Base-by-base conservation (phyloP, 805 yeast species). In the Sugiyamaella qingdaonensis region DNA sequence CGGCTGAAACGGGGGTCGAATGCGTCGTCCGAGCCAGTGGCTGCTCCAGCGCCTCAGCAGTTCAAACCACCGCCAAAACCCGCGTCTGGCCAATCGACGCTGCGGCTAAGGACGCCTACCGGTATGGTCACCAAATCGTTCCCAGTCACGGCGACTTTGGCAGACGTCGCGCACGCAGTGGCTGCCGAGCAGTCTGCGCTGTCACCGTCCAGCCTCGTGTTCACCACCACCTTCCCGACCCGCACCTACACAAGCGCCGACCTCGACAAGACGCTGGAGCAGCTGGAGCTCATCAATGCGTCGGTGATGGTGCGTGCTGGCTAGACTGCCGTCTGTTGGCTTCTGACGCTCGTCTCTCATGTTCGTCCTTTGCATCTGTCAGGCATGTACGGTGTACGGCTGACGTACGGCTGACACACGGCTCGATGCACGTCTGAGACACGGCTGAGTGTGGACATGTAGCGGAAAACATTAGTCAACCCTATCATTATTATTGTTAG, bases 211-310 rank as follows among this genome's bases (percentile, higher is more conserved):
- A 24, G 7, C 29, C 46, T 67, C 9, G 56, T 54, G 24, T 60
- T 69, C 33, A 50, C 58, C 36, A 63, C 69, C 29, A 62, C 69
- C 10, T 69, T 66, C 48, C 73, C 73, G 13, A 64, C 65, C 11
- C 50, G 57, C 36, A 53, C 56, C 9, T 57, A 51, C 29, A 54
- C 59, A 7, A 36, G 43, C 9, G 61, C 54, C 18, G 67, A 63
- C 31, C 55, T 63, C 37, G 60, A 56, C 21, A 50, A 59, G 54
- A 59, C 66, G 0, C 50, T 68, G 33, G 59, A 58, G 21, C 68
- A 68, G 48, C 62, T 63, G n/a, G 67, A 62, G 5, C 57, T 68
- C 24, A 57, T 68, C 35, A 68, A 68, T 48, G 61, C 71, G 18
- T 66, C 60, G 5, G 60, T 67, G 18, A 61, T 63, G 53, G 63